Evolutionary conservation across 1,139 yeast genomes (phyloP).

Genomic region (Hyphopichia buzzinii): DNA sequence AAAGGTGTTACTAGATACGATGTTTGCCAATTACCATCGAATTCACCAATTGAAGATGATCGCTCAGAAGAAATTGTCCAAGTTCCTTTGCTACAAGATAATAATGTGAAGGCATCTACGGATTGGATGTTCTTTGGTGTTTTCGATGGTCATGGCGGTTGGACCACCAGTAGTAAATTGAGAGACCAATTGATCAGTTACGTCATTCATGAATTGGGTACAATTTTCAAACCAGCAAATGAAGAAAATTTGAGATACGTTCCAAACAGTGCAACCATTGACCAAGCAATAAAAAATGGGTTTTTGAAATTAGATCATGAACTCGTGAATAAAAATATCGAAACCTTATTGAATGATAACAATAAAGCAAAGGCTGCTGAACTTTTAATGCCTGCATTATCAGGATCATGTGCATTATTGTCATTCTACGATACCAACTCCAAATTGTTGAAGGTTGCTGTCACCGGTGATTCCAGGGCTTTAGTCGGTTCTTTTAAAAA

Average conservation of each 20-base stretch:
- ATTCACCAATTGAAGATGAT: slow-evolving; percentile 94
- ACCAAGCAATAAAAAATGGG: slow-evolving; percentile 77
- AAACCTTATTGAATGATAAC: slow-evolving; percentile 62
- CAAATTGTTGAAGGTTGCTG: slow-evolving; percentile 78
- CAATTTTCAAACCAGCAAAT: slow-evolving; percentile 56
- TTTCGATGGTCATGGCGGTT: slow-evolving; percentile 97
- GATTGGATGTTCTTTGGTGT: slow-evolving; percentile 97
- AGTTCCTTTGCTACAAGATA: slow-evolving; percentile 63
- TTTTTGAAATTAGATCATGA: slow-evolving; percentile 83
- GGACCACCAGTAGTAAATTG: slow-evolving; percentile 84
- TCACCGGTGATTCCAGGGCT: slow-evolving; percentile 95
- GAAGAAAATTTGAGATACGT: slow-evolving; percentile 50
- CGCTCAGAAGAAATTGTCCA: slow-evolving; percentile 84
- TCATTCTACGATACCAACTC: slow-evolving; percentile 82
- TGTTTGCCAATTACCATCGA: slow-evolving; percentile 84
- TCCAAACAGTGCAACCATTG: slow-evolving; percentile 68
- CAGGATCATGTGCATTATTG: slow-evolving; percentile 91
- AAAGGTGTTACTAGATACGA: slow-evolving; percentile 94
- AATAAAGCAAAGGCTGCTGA: slow-evolving; percentile 65
- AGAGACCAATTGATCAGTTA: slow-evolving; percentile 74
- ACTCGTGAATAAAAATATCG: slow-evolving; percentile 74
- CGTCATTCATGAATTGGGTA: slow-evolving; percentile 76
- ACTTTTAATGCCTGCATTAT: slow-evolving; percentile 84
- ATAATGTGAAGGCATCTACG: slow-evolving; percentile 53
- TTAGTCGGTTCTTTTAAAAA: slow-evolving; percentile 71